Evolutionary conservation across 2,329 filamentous ascomycete species (phyloP), one percentile per base, ranked within the genome.

Genomic region (Acephala macrosclerotiorum): DNA sequence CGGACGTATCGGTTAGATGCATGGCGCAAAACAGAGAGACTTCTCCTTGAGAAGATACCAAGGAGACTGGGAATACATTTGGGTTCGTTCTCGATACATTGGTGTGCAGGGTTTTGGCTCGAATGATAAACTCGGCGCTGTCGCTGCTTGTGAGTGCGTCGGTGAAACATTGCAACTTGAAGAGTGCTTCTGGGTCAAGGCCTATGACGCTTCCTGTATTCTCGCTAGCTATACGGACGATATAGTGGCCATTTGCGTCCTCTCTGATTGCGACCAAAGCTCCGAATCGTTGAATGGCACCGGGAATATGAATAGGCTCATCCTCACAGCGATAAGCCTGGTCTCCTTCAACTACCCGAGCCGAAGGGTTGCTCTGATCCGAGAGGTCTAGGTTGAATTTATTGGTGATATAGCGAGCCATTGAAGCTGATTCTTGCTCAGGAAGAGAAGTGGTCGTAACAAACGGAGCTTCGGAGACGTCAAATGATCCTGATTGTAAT

Each of bases 271-370:
- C 64, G 8, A 68, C 25, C 45, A 68, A 40, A 18, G 66, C 66
- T 16, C 66, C 66, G 26, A 56, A 68, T 9, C 16, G 25, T 55
- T 66, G 64, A 1, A 66, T 60, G 5, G 64, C 61, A 26, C 64
- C 64, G 18, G 64, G 66, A n/a, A 64, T 68, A 57, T 68, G 66
- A 38, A 68, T 66, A 8, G 66, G 64, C 33, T 66, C 66, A 38
- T 68, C 63, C 29, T 68, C 64, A 16, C 61, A 68, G 26, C 63
- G 51, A 62, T 64, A 65, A 12, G 60, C 33, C 18, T 18, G 16
- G 3, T 22, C 12, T 3, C 25, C 49, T 35, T 57, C 20, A 16
- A 29, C 14, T 3, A 20, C 35, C 1, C 11, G 1, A 18, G 33
- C 18, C 16, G 33, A 22, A 12, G 55, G 14, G n/a, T 7, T 12